A percentile compares a stretch with the other conserved stretches of the same genome.
Evolutionary conservation across 2,329 filamentous ascomycete species (phyloP).

Genomic region (Sclerotinia spermophila): DNA sequence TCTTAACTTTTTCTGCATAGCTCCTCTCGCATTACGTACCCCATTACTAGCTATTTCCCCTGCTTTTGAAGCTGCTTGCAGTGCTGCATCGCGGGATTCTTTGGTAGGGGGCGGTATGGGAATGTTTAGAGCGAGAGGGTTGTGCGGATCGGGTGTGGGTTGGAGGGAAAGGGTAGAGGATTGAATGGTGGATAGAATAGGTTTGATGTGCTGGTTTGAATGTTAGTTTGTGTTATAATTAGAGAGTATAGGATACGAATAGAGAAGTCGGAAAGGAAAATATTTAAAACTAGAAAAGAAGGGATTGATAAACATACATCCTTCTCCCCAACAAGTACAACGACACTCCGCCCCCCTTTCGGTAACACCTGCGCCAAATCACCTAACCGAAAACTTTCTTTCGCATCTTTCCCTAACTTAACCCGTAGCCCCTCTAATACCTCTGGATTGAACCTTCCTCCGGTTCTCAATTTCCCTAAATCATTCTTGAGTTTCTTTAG

Average conservation of each 20-base stretch:
- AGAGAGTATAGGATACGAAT: not conserved
- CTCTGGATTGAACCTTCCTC: conserved; percentile 60
- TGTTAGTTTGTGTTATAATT: not conserved
- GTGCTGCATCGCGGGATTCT: conserved; percentile 45
- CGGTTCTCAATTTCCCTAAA: conserved; percentile 57
- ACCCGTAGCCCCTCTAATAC: conserved; percentile 59
- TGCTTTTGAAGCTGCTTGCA: conserved; percentile 34
- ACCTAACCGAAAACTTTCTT: conserved; percentile 51
- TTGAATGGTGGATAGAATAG: conserved; percentile 51
- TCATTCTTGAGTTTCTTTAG: conserved; percentile 57
- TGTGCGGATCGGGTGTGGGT: conserved; percentile 45
- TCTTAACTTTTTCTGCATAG: conserved; percentile 39
- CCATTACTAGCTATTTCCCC: conserved; percentile 35
- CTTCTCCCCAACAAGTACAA: conserved; percentile 61
- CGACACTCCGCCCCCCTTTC: conserved; percentile 56
- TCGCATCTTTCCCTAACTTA: conserved; percentile 50
- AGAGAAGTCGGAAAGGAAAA: not conserved
- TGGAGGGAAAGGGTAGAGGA: conserved; percentile 48
- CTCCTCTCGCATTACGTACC: conserved; percentile 36
- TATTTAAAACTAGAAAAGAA: not conserved
- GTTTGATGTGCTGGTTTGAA: conserved; percentile 48
- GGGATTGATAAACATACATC: conserved; percentile 45
- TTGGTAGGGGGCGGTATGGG: conserved; percentile 56
- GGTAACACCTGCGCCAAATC: conserved; percentile 66
- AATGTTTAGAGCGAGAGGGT: conserved; percentile 50